Conservation (phyloP, 371 early-diverging fungal genomes). For the Gilbertella persicaria region DNA sequence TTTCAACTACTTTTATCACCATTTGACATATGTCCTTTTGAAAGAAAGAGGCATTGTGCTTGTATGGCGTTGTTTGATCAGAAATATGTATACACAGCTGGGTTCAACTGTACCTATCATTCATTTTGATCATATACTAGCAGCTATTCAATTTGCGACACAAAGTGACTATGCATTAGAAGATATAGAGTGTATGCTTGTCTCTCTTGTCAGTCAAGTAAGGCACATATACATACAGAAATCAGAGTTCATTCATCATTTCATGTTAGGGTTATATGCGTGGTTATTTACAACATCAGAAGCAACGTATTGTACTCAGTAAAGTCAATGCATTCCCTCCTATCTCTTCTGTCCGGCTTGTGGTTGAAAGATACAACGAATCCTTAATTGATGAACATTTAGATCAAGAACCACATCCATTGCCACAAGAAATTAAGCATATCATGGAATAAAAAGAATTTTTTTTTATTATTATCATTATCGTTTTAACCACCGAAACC, state of each 20-base stretch:
- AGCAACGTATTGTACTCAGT: slow-evolving; percentile 26
- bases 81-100: slow-evolving; percentile 32
- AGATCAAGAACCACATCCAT: slow-evolving; percentile 5
- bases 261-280: slow-evolving; percentile 36
- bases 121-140: slow-evolving; percentile 24
- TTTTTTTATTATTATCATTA: not conserved
- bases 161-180: slow-evolving; percentile 13
- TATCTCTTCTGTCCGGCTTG: slow-evolving; percentile 14
- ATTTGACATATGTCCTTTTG: slow-evolving; percentile 33
- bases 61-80: slow-evolving; percentile 41
- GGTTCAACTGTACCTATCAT: not conserved
- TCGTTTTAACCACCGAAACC: slow-evolving; percentile 44
- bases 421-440: slow-evolving; percentile 9
- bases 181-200: slow-evolving; percentile 43
- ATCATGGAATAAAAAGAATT: slow-evolving; percentile 5
- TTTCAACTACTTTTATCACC: slow-evolving; percentile 30
- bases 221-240: not conserved
- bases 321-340: slow-evolving; percentile 32
- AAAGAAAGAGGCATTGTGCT: slow-evolving; percentile 41
- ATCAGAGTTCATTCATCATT: too few relatives aligned
- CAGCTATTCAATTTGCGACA: slow-evolving; percentile 28
- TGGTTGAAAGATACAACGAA: slow-evolving; percentile 26
- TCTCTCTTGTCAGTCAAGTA: slow-evolving; percentile 52
- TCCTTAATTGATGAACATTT: slow-evolving; percentile 19
- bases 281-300: slow-evolving; percentile 32